Evolutionary conservation across 164 flowering plant genomes (phyloP).

Genomic region (Dillenia turbinata): DNA sequence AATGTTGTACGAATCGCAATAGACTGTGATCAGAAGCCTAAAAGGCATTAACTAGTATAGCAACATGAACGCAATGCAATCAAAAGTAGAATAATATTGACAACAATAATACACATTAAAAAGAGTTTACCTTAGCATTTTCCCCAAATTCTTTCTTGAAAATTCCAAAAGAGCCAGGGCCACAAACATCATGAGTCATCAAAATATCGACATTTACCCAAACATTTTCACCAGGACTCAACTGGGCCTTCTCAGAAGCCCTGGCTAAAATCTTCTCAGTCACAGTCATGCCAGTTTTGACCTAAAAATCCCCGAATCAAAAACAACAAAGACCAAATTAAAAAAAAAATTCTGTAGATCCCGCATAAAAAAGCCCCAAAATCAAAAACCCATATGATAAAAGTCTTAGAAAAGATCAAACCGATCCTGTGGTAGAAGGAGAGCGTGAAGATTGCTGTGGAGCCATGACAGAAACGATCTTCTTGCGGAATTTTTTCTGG

Average conservation of each 20-base stretch:
- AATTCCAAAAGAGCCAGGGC: constrained; percentile 87
- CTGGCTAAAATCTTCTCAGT: constrained; percentile 93
- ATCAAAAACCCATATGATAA: neutral
- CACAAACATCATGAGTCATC: constrained; percentile 99
- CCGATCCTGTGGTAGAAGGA: constrained; percentile 89
- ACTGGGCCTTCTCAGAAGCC: constrained; percentile 71
- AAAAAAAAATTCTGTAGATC: neutral
- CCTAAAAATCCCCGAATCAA: constrained; percentile 30
- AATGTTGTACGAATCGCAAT: too few relatives aligned
- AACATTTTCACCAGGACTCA: constrained; percentile 90
- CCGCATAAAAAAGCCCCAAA: neutral
- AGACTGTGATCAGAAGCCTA: neutral
- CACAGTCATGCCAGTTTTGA: constrained; percentile 90
- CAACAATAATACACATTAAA: neutral
- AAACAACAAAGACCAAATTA: constrained; percentile 1
- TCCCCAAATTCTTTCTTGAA: constrained; percentile 94
- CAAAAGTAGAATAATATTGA: neutral
- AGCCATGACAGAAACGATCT: constrained; percentile 69
- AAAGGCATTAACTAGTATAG: neutral
- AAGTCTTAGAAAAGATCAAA: constrained; percentile 14
- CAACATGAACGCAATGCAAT: neutral
- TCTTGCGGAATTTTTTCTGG: constrained; percentile 34
- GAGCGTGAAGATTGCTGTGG: constrained; percentile 67
- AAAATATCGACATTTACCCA: constrained; percentile 94
- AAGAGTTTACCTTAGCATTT: constrained; percentile 67